These are phyloP conservation scores for Onygena corvina DNA, from an alignment of 2,329 filamentous ascomycete genomes.

Conservation along the genomic window DNA sequence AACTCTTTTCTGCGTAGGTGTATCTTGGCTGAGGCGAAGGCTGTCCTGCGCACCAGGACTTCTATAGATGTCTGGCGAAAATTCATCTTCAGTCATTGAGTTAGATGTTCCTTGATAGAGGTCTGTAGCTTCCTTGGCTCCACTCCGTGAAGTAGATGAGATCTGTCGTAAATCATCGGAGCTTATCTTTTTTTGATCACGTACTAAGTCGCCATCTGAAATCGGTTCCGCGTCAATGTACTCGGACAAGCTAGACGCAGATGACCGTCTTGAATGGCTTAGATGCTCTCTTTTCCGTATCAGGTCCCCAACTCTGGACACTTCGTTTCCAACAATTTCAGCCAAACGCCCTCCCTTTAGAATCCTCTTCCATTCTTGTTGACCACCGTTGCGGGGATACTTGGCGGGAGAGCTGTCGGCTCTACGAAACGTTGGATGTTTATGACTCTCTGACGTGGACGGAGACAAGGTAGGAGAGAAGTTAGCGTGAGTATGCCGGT, in stretches of 20 bases:
- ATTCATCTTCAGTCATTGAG: background rate
- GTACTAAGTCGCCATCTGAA: background rate
- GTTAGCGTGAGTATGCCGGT: background rate
- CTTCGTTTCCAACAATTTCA: conserved; percentile 55
- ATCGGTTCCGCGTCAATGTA: conserved; percentile 38
- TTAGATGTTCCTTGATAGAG: background rate
- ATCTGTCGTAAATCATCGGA: background rate
- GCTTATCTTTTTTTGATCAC: background rate
- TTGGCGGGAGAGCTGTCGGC: conserved; percentile 19
- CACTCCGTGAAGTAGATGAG: background rate
- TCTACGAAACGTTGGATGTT: conserved; percentile 11
- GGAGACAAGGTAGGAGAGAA: background rate
- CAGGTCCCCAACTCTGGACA: conserved; percentile 49
- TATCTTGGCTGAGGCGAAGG: background rate
- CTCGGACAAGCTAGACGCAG: conserved; percentile 38
- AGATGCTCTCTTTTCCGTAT: conserved; percentile 47
- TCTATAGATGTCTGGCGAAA: background rate
- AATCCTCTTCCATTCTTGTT: conserved; percentile 53
- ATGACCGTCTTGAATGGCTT: conserved; percentile 32
- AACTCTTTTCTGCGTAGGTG: conserved; percentile 23
- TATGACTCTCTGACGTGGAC: background rate
- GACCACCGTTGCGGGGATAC: conserved; percentile 20
- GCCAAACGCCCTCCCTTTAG: conserved; percentile 67
- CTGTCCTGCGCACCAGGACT: background rate
- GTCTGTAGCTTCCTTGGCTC: no score